Percentiles rank a stretch among this genome's conserved stretches.
These are phyloP conservation scores for Monosporascus sp. DNA, from an alignment of 2,329 filamentous ascomycete species.

Conservation along the genomic window DNA sequence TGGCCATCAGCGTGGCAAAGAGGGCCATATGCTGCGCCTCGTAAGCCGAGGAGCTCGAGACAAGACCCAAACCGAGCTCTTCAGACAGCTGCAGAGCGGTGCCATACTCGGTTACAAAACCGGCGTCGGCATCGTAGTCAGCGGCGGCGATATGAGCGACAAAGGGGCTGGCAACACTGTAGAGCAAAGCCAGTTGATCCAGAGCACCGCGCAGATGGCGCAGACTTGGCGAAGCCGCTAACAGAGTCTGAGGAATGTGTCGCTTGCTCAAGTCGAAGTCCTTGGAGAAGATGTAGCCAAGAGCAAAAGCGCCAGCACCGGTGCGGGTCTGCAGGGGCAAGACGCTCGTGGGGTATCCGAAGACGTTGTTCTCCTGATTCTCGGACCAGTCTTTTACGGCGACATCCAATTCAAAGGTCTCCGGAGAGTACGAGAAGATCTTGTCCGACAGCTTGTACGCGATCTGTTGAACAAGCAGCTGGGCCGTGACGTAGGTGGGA, in stretches of 20 bases:
- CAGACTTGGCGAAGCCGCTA: conserved; percentile 80
- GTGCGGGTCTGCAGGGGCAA: conserved; percentile 79
- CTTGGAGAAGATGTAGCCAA: conserved; percentile 96
- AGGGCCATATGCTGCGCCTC: conserved; percentile 94
- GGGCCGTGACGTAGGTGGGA: conserved; percentile 87
- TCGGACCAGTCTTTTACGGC: conserved; percentile 74
- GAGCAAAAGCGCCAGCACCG: conserved; percentile 83
- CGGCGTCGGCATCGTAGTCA: conserved; percentile 67
- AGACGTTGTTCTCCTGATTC: conserved; percentile 68
- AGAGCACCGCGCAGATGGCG: conserved; percentile 75
- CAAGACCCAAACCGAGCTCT: conserved; percentile 81
- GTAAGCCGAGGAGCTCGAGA: conserved; percentile 80
- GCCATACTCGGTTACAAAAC: conserved; percentile 83
- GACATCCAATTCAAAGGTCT: conserved; percentile 84
- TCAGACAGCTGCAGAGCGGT: conserved; percentile 76
- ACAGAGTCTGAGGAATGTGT: conserved; percentile 82
- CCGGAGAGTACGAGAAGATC: conserved; percentile 93
- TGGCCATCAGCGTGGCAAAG: conserved; percentile 77
- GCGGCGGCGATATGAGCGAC: conserved; percentile 88
- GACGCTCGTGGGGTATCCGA: conserved; percentile 74
- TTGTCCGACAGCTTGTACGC: conserved; percentile 94
- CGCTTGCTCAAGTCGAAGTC: conserved; percentile 92
- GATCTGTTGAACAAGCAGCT: conserved; percentile 91
- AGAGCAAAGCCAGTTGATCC: conserved; percentile 87
- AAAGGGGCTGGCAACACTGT: conserved; percentile 86